These are phyloP conservation scores for Trichoderma koningii DNA, from an alignment of 2,329 filamentous ascomycete genomes.

Conservation along the genomic window DNA sequence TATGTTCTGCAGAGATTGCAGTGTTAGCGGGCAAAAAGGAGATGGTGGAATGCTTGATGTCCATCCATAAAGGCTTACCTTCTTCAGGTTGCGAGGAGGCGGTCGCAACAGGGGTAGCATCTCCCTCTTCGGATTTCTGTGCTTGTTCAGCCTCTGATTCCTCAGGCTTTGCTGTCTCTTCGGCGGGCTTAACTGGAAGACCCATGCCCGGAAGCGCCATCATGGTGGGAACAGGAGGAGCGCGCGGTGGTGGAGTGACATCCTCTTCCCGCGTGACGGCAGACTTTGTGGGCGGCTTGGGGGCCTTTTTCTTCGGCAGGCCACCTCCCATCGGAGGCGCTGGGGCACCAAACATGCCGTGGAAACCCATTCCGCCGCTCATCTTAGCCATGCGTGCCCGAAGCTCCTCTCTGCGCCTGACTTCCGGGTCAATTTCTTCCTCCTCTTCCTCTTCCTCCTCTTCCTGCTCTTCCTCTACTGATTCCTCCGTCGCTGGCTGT, in stretches of 20 bases:
- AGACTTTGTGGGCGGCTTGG: slow-evolving; percentile 45
- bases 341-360: slow-evolving; percentile 83
- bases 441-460: slow-evolving; percentile 74
- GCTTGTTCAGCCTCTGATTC: slow-evolving; percentile 38
- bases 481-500: slow-evolving; percentile 42
- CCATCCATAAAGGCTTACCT: slow-evolving; percentile 31
- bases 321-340: slow-evolving; percentile 63
- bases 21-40: slow-evolving; percentile 32
- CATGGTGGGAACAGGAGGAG: slow-evolving; percentile 59
- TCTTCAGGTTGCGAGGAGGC: slow-evolving; percentile 29
- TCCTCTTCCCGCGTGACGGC: slow-evolving; percentile 50
- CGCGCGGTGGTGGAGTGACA: slow-evolving; percentile 45
- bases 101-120: slow-evolving; percentile 41
- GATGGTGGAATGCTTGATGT: background rate
- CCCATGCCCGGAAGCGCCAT: slow-evolving; percentile 67
- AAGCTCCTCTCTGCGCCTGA: slow-evolving; percentile 81
- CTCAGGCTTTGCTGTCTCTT: slow-evolving; percentile 44
- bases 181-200: slow-evolving; percentile 50
- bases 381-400: slow-evolving; percentile 97
- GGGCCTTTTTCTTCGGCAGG: slow-evolving; percentile 54
- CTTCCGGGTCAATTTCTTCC: slow-evolving; percentile 84
- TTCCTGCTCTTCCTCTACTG: slow-evolving; percentile 58
- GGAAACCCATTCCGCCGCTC: slow-evolving; percentile 96
- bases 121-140: slow-evolving; percentile 33
- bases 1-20: slow-evolving; percentile 40